Percentiles rank a stretch among this genome's conserved stretches.
phyloP scores from a whole-genome alignment of 352 stramenopile species.

The Globisporangium iwayamae region DNA sequence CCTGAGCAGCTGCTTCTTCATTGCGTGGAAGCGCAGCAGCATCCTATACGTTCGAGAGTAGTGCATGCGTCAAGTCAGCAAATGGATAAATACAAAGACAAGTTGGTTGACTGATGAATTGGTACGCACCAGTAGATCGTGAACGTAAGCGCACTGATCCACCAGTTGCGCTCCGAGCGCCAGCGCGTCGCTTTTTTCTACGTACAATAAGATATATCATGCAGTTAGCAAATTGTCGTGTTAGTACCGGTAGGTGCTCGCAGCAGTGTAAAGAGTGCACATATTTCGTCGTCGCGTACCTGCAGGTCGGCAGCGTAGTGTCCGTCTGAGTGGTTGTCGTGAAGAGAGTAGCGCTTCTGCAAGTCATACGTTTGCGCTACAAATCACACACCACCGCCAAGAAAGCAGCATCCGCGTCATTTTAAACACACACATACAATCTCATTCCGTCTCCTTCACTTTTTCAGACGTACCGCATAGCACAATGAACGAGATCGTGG shows the following conservation, averaged over 20 bases:
- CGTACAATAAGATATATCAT: slow-evolving; percentile 5
- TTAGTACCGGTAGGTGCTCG: neutral
- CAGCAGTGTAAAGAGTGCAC: neutral
- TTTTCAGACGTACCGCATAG: slow-evolving; percentile 26
- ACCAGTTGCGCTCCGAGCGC: slow-evolving; percentile 80
- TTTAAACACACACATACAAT: no score
- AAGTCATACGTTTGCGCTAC: slow-evolving; percentile 71
- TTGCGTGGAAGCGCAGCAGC: slow-evolving; percentile 72
- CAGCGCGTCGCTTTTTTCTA: slow-evolving; percentile 76
- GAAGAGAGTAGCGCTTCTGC: slow-evolving; percentile 64
- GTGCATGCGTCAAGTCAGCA: neutral
- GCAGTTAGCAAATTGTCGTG: neutral
- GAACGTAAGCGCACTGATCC: slow-evolving; percentile 83
- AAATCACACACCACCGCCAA: neutral
- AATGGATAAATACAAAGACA: neutral
- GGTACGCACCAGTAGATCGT: slow-evolving; percentile 74
- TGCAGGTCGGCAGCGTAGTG: slow-evolving; percentile 75
- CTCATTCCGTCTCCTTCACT: neutral
- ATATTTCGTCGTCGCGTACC: slow-evolving; percentile 20
- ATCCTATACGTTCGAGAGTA: slow-evolving; percentile 33
- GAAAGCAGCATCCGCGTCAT: neutral
- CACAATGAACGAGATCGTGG: slow-evolving; percentile 65
- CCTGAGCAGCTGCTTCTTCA: slow-evolving; percentile 76
- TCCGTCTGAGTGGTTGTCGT: slow-evolving; percentile 28
- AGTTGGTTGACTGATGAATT: neutral